A percentile compares a stretch with the other conserved stretches of the same genome.
phyloP scores from a whole-genome alignment of 1,284 basidiomycete species.

The Ustilago xerochloae region DNA sequence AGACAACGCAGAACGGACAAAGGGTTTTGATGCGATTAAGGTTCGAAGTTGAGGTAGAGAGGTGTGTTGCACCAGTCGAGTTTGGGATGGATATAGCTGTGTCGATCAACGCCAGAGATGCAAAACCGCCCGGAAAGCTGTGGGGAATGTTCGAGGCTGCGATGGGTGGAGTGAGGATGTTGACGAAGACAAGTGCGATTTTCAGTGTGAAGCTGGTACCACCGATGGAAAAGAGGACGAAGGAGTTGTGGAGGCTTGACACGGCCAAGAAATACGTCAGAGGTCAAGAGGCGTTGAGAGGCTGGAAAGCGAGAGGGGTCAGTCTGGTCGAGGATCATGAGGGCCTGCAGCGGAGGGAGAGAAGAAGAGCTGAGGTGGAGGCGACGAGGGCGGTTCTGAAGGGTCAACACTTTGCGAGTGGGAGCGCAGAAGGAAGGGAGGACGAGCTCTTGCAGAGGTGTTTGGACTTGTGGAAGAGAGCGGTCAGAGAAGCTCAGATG shows the following conservation, averaged over 20 bases:
- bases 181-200: constrained; percentile 75
- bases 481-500: constrained; percentile 39
- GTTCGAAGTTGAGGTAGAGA: constrained; percentile 84
- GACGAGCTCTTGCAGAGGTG: constrained; percentile 33
- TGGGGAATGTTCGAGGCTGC: constrained; percentile 71
- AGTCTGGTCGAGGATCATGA: constrained; percentile 86
- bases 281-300: constrained; percentile 83
- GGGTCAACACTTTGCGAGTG: constrained; percentile 19
- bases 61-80: constrained; percentile 81
- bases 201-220: constrained; percentile 85
- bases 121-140: constrained; percentile 82
- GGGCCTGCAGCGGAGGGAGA: constrained; percentile 77
- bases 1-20: constrained; percentile 81
- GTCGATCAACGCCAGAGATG: constrained; percentile 85
- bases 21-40: constrained; percentile 81
- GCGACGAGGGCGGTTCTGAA: constrained; percentile 81
- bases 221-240: constrained; percentile 83
- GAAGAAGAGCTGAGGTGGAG: constrained; percentile 85
- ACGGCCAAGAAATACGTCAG: constrained; percentile 92
- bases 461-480: constrained; percentile 48
- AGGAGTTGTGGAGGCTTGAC: constrained; percentile 92
- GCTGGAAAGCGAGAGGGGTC: constrained; percentile 87
- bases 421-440: background rate
- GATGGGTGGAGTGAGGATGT: constrained; percentile 71
- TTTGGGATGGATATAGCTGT: constrained; percentile 89